Conservation (phyloP, 2,329 filamentous ascomycete genomes). For the Monosporascus sp. region DNA sequence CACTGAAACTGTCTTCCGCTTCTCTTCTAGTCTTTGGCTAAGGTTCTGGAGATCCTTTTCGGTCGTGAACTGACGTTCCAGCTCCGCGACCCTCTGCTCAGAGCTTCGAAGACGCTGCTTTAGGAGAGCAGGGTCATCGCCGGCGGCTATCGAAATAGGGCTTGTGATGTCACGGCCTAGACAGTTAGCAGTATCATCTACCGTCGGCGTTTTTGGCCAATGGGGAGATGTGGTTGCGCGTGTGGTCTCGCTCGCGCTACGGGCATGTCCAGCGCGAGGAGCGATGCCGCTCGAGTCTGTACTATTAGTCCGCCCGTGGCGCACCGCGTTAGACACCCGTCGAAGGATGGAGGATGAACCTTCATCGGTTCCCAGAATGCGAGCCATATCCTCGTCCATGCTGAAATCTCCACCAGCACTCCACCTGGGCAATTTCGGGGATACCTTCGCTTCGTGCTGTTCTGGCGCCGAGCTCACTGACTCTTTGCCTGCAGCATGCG, state of each 20-base stretch:
- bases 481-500: slow-evolving; percentile 39
- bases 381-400: slow-evolving; percentile 92
- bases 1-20: slow-evolving; percentile 91
- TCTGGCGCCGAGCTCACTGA: slow-evolving; percentile 37
- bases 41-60: slow-evolving; percentile 67
- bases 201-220: slow-evolving; percentile 64
- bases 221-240: slow-evolving; percentile 58
- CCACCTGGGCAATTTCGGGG: slow-evolving; percentile 66
- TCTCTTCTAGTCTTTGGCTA: slow-evolving; percentile 84
- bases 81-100: slow-evolving; percentile 78
- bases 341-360: slow-evolving; percentile 75
- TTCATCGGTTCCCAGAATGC: slow-evolving; percentile 77
- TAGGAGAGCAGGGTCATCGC: slow-evolving; percentile 61
- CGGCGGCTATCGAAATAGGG: slow-evolving; percentile 57
- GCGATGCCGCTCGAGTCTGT: slow-evolving; percentile 49
- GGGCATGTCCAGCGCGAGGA: slow-evolving; percentile 45
- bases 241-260: slow-evolving; percentile 65
- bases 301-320: slow-evolving; percentile 86
- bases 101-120: slow-evolving; percentile 74
- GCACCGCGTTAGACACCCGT: slow-evolving; percentile 87
- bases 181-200: slow-evolving; percentile 46
- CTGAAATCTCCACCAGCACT: slow-evolving; percentile 83
- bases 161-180: slow-evolving; percentile 62
- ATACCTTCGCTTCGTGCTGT: slow-evolving; percentile 44
- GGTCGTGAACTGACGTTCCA: slow-evolving; percentile 70